Percentiles rank a stretch among this genome's conserved stretches.
phyloP scores from a whole-genome alignment of 1,284 basidiomycete species.

The Ganoderma sinense region DNA sequence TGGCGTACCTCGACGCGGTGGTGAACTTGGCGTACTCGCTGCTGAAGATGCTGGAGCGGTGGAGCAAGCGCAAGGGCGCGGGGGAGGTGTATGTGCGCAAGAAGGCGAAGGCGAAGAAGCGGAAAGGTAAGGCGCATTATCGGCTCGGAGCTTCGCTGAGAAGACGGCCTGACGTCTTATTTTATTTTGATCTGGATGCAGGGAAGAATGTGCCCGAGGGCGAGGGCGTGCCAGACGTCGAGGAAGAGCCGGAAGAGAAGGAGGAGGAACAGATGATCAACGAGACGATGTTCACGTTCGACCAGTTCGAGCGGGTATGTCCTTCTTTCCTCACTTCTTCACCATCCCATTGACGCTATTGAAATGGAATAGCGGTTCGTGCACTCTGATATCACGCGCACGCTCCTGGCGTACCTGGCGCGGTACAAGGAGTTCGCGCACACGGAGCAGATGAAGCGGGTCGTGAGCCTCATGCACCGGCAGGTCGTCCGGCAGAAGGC shows the following conservation, averaged over 20 bases:
- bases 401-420: constrained; percentile 81
- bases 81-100: constrained; percentile 81
- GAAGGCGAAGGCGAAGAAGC: constrained; percentile 60
- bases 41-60: constrained; percentile 87
- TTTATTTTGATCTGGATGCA: neutral
- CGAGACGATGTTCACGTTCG: constrained; percentile 91
- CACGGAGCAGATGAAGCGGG: constrained; percentile 84
- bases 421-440: constrained; percentile 85
- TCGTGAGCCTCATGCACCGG: constrained; percentile 87
- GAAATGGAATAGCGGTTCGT: constrained; percentile 75
- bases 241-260: constrained; percentile 63
- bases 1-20: constrained; percentile 85
- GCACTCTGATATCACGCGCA: constrained; percentile 81
- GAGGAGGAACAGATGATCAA: constrained; percentile 69
- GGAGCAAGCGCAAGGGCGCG: constrained; percentile 73
- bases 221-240: constrained; percentile 69
- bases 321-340: constrained; percentile 4
- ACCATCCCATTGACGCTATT: neutral
- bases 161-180: neutral
- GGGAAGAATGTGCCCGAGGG: constrained; percentile 50
- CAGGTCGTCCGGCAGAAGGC: constrained; percentile 90
- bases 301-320: constrained; percentile 83
- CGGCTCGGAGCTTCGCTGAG: too few species aligned
- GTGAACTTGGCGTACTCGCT: constrained; percentile 85
- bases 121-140: constrained; percentile 39